A percentile compares a stretch with the other conserved stretches of the same genome.
Evolutionary conservation across 305 asterid species (phyloP).

Genomic region (Andrographis paniculata): DNA sequence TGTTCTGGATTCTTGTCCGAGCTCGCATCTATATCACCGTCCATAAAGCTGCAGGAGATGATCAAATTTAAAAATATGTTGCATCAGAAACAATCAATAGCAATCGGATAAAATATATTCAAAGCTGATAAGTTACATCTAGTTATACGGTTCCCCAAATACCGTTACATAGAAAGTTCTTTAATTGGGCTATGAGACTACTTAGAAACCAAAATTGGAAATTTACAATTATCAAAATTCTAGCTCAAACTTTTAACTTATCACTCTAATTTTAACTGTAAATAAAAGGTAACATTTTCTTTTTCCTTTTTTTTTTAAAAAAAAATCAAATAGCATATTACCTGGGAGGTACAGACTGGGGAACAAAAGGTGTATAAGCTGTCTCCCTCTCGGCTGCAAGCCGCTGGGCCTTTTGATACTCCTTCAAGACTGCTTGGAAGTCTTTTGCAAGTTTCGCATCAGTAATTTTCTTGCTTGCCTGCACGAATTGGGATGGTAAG

Average conservation of each 20-base stretch:
- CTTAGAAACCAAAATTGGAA: too few species aligned
- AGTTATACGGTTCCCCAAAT: too few species aligned
- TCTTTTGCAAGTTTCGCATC: conserved; percentile 97
- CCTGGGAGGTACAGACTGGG: conserved; percentile 62
- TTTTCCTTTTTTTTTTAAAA: too few species aligned
- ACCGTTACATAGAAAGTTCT: too few species aligned
- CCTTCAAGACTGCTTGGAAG: conserved; percentile 84
- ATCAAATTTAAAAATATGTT: conserved; percentile 14
- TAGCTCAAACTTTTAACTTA: too few species aligned
- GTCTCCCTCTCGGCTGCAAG: conserved; percentile 95
- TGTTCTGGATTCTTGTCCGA: conserved; percentile 50
- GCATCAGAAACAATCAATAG: conserved; percentile 11
- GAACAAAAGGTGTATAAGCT: conserved; percentile 71
- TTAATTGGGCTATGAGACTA: too few species aligned
- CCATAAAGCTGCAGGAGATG: conserved; percentile 43
- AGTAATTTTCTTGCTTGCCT: conserved; percentile 86
- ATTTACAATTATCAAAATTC: too few species aligned
- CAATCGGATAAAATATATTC: conserved; percentile 3
- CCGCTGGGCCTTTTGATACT: conserved; percentile 90
- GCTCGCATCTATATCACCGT: conserved; percentile 43
- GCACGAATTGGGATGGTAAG: conserved; percentile 18
- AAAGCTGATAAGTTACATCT: neutral
- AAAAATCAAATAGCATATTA: conserved; percentile 13
- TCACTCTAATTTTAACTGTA: too few species aligned
- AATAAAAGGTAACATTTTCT: too few species aligned